phyloP scores from a whole-genome alignment of 495 filamentous ascomycete genomes.

The Aspergillus ellipticus region DNA sequence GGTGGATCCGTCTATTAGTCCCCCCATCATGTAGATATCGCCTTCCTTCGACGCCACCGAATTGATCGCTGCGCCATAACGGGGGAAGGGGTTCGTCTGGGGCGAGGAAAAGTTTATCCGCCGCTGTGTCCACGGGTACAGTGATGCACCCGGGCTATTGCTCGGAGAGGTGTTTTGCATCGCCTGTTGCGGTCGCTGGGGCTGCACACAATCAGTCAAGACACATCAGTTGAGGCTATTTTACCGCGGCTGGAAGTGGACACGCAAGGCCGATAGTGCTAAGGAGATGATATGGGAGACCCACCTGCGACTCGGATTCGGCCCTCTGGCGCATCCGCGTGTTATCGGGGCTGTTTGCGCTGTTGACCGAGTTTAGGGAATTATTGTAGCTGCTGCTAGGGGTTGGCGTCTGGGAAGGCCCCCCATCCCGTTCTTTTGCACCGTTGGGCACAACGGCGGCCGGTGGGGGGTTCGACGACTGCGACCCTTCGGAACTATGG shows the following conservation, averaged over 20 bases:
- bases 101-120: slow-evolving; percentile 79
- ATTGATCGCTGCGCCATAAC: slow-evolving; percentile 97
- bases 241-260: not conserved
- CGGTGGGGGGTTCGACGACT: slow-evolving; percentile 25
- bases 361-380: slow-evolving; percentile 55
- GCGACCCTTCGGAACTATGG: slow-evolving; percentile 44
- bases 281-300: slow-evolving; percentile 16
- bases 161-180: slow-evolving; percentile 37
- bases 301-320: slow-evolving; percentile 50
- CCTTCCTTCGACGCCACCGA: slow-evolving; percentile 90
- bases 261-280: not conserved
- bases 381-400: slow-evolving; percentile 64
- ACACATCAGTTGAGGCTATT: not conserved
- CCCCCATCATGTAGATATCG: slow-evolving; percentile 97
- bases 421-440: slow-evolving; percentile 38
- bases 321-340: slow-evolving; percentile 46
- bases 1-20: slow-evolving; percentile 85
- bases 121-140: slow-evolving; percentile 96
- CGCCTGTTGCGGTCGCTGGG: slow-evolving; percentile 31
- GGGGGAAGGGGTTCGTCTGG: slow-evolving; percentile 85
- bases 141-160: slow-evolving; percentile 49
- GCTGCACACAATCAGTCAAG: slow-evolving; percentile 19
- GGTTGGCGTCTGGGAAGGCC: slow-evolving; percentile 49
- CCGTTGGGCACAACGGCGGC: slow-evolving; percentile 29
- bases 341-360: slow-evolving; percentile 49